Conservation (phyloP, 2,329 filamentous ascomycete genomes). For the Cytospora piceicola region DNA sequence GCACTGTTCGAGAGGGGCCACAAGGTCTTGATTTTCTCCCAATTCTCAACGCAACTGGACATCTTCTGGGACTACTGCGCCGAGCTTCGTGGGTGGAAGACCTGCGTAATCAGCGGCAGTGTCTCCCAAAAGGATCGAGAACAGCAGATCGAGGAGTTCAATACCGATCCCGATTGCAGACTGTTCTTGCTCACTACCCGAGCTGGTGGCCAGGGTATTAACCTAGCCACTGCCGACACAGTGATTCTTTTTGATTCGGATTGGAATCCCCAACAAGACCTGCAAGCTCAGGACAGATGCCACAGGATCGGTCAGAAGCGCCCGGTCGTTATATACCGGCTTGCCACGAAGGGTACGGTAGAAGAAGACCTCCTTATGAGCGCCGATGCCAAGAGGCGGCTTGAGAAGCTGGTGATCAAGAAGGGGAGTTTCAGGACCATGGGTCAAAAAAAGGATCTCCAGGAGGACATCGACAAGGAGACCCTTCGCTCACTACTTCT, state of each 20-base stretch:
- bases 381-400: conserved; percentile 85
- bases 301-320: conserved; percentile 93
- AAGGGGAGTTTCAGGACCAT: conserved; percentile 83
- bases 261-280: conserved; percentile 96
- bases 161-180: conserved; percentile 65
- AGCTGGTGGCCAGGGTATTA: conserved; percentile 94
- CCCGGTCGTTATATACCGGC: conserved; percentile 89
- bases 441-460: conserved; percentile 60
- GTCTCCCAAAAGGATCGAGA: conserved; percentile 76
- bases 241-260: conserved; percentile 88
- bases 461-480: conserved; percentile 62
- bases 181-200: conserved; percentile 89
- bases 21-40: conserved; percentile 94
- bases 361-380: conserved; percentile 86
- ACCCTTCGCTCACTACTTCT: conserved; percentile 64
- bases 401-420: conserved; percentile 94
- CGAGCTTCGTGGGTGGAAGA: conserved; percentile 76
- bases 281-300: conserved; percentile 93
- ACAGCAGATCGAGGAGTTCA: conserved; percentile 74
- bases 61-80: conserved; percentile 85
- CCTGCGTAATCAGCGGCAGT: conserved; percentile 88
- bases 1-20: conserved; percentile 74
- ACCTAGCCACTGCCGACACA: conserved; percentile 87
- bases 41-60: conserved; percentile 94
- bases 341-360: conserved; percentile 91